Percentiles rank a stretch among this genome's conserved stretches.
Evolutionary conservation across 257 asterid species (phyloP).

Genomic region (Knoxia roxburghii): DNA sequence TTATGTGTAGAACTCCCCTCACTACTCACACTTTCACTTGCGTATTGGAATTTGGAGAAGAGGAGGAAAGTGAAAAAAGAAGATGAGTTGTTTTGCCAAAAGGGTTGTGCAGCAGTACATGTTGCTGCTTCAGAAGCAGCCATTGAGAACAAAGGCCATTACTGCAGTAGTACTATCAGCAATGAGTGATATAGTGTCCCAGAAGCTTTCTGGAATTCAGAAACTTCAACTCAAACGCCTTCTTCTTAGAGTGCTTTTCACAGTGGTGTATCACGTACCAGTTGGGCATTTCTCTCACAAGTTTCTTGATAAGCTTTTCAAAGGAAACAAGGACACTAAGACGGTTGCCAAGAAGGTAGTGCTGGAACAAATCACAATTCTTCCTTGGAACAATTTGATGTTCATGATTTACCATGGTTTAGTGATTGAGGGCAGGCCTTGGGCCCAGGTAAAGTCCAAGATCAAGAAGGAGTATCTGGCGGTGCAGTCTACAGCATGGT

Average conservation of each 20-base stretch:
- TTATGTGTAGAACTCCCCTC: background rate
- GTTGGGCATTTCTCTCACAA: constrained; percentile 81
- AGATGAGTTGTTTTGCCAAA: constrained; percentile 73
- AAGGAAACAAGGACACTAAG: constrained; percentile 81
- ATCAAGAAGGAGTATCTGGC: constrained; percentile 82
- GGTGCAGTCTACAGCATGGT: constrained; percentile 79
- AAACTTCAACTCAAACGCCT: constrained; percentile 83
- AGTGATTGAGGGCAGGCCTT: constrained; percentile 84
- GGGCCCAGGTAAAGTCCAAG: constrained; percentile 76
- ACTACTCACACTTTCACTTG: constrained; percentile 7
- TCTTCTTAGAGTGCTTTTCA: constrained; percentile 86
- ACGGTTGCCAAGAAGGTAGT: constrained; percentile 95
- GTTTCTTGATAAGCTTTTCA: constrained; percentile 73
- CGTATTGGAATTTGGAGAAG: background rate
- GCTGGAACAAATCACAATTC: constrained; percentile 76
- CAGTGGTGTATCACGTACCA: constrained; percentile 89
- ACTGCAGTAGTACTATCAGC: constrained; percentile 87
- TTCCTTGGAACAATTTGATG: constrained; percentile 91
- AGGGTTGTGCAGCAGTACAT: constrained; percentile 65
- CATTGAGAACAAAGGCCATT: constrained; percentile 78
- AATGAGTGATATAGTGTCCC: constrained; percentile 71
- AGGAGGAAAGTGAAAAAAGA: constrained; percentile 9
- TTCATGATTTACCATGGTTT: constrained; percentile 91
- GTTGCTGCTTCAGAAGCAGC: constrained; percentile 71
- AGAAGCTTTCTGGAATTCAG: constrained; percentile 77